Evolutionary conservation across 768 basidiomycete genomes (phyloP).

Genomic region (Rhizopogon roseolus): DNA sequence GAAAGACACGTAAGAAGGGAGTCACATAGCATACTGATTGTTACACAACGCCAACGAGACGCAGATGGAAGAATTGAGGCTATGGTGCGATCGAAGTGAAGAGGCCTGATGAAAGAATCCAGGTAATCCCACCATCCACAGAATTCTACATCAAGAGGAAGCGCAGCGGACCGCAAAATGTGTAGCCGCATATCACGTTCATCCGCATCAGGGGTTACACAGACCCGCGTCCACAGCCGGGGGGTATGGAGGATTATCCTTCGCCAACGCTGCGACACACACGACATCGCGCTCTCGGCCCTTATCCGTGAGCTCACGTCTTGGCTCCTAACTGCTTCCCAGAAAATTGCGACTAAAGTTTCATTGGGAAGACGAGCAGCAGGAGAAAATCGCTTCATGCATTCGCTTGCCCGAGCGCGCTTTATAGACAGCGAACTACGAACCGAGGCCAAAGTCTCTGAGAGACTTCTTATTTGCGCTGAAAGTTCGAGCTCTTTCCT

Average conservation of each 20-base stretch:
- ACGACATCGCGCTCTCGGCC: conserved; percentile 20
- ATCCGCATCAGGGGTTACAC: conserved; percentile 14
- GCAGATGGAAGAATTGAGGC: conserved; percentile 21
- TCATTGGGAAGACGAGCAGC: conserved; percentile 26
- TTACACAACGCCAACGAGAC: conserved; percentile 23
- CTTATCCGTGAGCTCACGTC: conserved; percentile 14
- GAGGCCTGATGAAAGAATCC: conserved; percentile 16
- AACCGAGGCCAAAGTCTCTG: not conserved
- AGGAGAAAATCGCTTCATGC: conserved; percentile 22
- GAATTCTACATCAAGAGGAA: conserved; percentile 21
- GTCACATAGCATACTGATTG: conserved; percentile 21
- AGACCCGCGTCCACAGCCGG: conserved; percentile 24
- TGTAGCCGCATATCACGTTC: not conserved
- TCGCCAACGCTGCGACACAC: conserved; percentile 29
- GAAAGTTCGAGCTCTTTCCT: not conserved
- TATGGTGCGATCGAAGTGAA: conserved; percentile 22
- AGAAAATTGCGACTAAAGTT: conserved; percentile 24
- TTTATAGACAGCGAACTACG: conserved; percentile 7
- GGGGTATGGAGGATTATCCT: conserved; percentile 24
- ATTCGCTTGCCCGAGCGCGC: conserved; percentile 24
- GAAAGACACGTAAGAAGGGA: conserved; percentile 24
- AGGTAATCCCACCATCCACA: conserved; percentile 25
- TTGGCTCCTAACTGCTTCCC: conserved; percentile 24
- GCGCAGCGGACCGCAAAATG: not conserved
- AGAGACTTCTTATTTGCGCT: not conserved